Conservation (phyloP, 192 early-diverging fungal genomes). For the Podila epigama region DNA sequence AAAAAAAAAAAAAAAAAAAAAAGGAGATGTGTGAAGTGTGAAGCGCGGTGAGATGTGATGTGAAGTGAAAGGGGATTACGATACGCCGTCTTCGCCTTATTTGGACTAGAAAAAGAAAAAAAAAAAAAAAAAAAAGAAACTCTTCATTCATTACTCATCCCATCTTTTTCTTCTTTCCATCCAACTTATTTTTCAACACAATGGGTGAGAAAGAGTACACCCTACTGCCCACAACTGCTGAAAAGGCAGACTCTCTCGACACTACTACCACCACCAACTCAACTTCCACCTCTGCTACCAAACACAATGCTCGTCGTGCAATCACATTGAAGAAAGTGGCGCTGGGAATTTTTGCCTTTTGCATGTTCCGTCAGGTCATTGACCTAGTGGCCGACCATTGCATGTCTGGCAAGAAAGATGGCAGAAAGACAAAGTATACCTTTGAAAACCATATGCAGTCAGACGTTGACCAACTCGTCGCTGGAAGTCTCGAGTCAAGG, state of each 20-base stretch:
- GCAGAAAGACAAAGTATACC: constrained; percentile 8
- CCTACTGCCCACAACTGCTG: constrained; percentile 20
- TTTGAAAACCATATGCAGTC: constrained; percentile 39
- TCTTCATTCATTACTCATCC: background rate
- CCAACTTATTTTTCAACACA: background rate
- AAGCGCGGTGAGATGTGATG: no score
- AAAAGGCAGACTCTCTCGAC: background rate
- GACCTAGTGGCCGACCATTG: background rate
- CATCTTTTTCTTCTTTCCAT: background rate
- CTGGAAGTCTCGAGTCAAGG: constrained; percentile 48
- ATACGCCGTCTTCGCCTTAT: background rate
- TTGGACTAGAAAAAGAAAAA: background rate
- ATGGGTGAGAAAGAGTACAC: constrained; percentile 35
- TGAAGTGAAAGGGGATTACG: no score
- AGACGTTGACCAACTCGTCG: constrained; percentile 23
- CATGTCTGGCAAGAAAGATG: background rate
- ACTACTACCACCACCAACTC: background rate
- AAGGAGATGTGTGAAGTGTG: background rate
- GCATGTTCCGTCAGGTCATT: background rate
- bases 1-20: background rate
- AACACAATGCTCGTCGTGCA: background rate
- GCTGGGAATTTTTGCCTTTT: background rate
- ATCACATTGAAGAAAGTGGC: constrained; percentile 14
- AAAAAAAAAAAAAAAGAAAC: background rate
- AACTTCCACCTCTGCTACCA: background rate